Evolutionary conservation across 2,329 filamentous ascomycete genomes (phyloP).

Genomic region (Elsinoe arachidis): DNA sequence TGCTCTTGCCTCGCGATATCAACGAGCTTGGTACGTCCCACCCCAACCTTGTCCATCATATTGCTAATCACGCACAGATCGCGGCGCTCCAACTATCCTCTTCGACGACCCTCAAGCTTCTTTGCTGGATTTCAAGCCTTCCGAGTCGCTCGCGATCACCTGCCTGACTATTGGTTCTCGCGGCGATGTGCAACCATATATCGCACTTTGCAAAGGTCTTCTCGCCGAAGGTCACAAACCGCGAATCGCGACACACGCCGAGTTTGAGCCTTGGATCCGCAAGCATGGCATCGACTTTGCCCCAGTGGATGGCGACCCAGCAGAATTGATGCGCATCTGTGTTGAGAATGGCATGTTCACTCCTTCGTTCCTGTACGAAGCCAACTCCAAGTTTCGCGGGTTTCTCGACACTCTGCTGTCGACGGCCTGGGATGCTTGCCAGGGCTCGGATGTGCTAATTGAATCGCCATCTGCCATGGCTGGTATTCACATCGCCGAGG

Average conservation of each 20-base stretch:
- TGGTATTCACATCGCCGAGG: constrained; percentile 94
- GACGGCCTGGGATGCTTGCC: constrained; percentile 74
- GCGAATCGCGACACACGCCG: constrained; percentile 81
- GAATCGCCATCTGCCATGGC: constrained; percentile 96
- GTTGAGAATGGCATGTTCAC: constrained; percentile 98
- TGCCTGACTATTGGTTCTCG: constrained; percentile 93
- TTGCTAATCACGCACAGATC: constrained; percentile 18
- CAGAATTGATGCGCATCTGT: constrained; percentile 89
- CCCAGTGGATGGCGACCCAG: constrained; percentile 81
- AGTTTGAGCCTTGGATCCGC: constrained; percentile 83
- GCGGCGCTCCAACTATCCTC: constrained; percentile 63
- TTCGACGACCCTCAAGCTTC: constrained; percentile 87
- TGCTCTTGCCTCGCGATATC: constrained; percentile 24
- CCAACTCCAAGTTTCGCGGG: constrained; percentile 77
- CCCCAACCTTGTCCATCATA: background rate
- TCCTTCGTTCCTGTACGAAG: constrained; percentile 78
- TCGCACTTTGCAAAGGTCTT: constrained; percentile 86
- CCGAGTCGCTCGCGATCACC: constrained; percentile 69
- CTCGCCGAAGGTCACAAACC: constrained; percentile 78
- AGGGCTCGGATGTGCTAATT: constrained; percentile 81
- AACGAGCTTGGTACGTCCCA: constrained; percentile 15
- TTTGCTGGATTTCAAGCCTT: constrained; percentile 83
- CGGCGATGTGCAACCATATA: constrained; percentile 95
- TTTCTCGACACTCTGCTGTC: constrained; percentile 86
- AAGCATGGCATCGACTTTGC: constrained; percentile 91